Evolutionary conservation across 1,139 yeast genomes (phyloP).

Genomic region (Hansenula anomala): DNA sequence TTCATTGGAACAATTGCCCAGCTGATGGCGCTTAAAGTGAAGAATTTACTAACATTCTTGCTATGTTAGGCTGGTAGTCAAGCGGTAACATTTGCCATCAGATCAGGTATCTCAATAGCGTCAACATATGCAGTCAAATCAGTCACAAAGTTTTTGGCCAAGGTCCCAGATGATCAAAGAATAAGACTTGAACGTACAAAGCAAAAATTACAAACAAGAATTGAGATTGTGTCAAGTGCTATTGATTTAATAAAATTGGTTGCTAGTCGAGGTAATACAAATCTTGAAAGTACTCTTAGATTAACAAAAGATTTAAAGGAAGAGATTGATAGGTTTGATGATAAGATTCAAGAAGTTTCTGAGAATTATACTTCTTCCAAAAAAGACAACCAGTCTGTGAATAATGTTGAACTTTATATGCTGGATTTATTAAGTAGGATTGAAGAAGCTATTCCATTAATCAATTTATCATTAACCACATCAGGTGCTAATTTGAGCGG

Average conservation of each 20-base stretch:
- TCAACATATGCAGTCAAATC: constrained; percentile 72
- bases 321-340: constrained; percentile 59
- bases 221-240: constrained; percentile 61
- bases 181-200: constrained; percentile 36
- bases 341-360: constrained; percentile 34
- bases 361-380: constrained; percentile 19
- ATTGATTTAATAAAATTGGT: constrained; percentile 66
- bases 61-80: constrained; percentile 62
- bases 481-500: constrained; percentile 63
- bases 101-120: constrained; percentile 74
- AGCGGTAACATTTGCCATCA: constrained; percentile 74
- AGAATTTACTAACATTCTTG: constrained; percentile 18
- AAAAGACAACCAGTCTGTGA: constrained; percentile 39
- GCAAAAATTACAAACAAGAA: constrained; percentile 51
- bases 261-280: constrained; percentile 70
- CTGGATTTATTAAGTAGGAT: constrained; percentile 44
- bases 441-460: constrained; percentile 67
- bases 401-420: constrained; percentile 47
- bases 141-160: constrained; percentile 51
- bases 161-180: constrained; percentile 57
- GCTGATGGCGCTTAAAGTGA: too few species aligned
- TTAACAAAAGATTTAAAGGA: constrained; percentile 52
- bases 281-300: constrained; percentile 51
- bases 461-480: constrained; percentile 63
- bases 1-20: too few species aligned